Conservation (phyloP, 768 basidiomycete species). For the Chiua virens region DNA sequence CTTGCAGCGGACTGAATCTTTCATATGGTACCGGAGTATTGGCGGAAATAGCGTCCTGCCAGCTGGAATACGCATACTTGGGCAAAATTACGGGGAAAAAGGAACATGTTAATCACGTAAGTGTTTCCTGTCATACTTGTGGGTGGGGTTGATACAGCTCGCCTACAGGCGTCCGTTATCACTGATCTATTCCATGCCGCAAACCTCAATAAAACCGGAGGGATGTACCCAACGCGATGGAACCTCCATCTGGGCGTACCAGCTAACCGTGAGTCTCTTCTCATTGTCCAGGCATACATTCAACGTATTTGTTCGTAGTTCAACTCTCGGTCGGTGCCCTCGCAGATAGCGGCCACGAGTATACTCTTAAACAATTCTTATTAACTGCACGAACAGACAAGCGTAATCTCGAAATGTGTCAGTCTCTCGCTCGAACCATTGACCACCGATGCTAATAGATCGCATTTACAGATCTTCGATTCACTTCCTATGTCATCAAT, state of each 20-base stretch:
- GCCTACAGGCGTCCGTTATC: conserved; percentile 46
- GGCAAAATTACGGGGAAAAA: conserved; percentile 74
- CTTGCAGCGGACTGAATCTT: not conserved
- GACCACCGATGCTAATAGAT: not conserved
- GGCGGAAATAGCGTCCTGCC: conserved; percentile 79
- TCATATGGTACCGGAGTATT: conserved; percentile 37
- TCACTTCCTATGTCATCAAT: conserved; percentile 60
- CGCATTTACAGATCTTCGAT: conserved; percentile 48
- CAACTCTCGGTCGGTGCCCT: conserved; percentile 59
- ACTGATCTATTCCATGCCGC: conserved; percentile 48
- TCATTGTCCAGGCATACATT: not conserved
- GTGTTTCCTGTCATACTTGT: conserved; percentile 15
- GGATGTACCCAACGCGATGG: conserved; percentile 66
- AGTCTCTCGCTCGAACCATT: conserved; percentile 17
- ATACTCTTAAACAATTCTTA: conserved; percentile 71
- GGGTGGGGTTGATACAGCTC: not conserved
- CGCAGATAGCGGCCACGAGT: conserved; percentile 76
- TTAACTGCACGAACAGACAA: conserved; percentile 63
- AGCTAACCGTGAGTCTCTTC: conserved; percentile 40
- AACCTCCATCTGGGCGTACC: conserved; percentile 47
- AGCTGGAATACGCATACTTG: conserved; percentile 84
- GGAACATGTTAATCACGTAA: conserved; percentile 56
- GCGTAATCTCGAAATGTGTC: conserved; percentile 66
- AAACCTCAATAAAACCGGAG: conserved; percentile 45
- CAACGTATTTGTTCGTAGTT: conserved; percentile 13